Evolutionary conservation across 768 basidiomycete genomes (phyloP).

Genomic region (Collybia sordida): DNA sequence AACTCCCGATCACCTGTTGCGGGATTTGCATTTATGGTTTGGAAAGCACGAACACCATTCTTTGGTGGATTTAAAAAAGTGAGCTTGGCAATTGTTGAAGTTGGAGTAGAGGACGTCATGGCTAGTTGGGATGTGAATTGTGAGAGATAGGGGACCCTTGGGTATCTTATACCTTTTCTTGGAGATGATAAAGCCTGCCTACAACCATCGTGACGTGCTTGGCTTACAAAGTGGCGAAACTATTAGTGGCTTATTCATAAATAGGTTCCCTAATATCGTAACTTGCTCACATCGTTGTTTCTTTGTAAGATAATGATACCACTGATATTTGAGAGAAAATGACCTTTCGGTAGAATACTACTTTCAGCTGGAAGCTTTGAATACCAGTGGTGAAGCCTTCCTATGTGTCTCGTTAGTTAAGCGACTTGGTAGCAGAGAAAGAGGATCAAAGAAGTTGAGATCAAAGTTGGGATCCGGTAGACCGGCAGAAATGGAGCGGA

Average conservation of each 20-base stretch:
- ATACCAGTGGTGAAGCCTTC: no score
- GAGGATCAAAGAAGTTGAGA: no score
- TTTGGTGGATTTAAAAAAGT: slow-evolving; percentile 35
- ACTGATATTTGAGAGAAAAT: no score
- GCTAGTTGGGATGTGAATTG: background rate
- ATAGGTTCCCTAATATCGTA: no score
- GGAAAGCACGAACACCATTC: slow-evolving; percentile 40
- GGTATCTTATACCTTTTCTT: background rate
- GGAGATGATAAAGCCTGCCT: background rate
- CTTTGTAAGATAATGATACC: no score
- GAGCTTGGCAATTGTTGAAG: slow-evolving; percentile 29
- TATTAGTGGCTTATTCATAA: background rate
- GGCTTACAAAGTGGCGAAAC: background rate
- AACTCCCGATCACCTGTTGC: slow-evolving; percentile 27
- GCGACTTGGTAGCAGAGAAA: no score
- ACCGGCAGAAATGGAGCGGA: no score
- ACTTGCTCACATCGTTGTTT: no score
- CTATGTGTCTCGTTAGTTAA: no score
- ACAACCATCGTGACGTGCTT: background rate
- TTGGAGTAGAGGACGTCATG: slow-evolving; percentile 1
- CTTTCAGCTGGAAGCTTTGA: no score
- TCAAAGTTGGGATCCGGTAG: no score
- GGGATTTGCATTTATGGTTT: slow-evolving; percentile 31
- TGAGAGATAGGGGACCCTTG: background rate
- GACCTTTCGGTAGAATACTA: no score